Conservation (phyloP, 176 grass and related monocot species). For the Saccharum officinarum region DNA sequence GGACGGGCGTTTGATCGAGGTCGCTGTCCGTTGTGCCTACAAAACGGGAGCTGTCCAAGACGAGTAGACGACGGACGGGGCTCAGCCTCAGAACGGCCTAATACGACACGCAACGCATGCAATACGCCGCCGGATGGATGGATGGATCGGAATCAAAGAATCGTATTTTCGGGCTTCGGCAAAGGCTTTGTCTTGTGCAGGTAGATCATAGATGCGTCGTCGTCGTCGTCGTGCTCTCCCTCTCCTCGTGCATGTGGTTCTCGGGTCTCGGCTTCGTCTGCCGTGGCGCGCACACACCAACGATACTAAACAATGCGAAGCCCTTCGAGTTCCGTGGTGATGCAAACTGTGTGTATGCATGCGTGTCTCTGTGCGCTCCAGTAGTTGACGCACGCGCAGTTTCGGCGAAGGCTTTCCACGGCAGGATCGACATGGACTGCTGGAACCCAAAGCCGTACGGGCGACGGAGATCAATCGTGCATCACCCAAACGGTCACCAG, state of each 20-base stretch:
- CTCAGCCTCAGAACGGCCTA: not conserved
- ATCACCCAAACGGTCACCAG: too few relatives aligned
- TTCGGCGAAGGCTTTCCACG: not conserved
- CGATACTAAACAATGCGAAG: not conserved
- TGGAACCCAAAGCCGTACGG: not conserved
- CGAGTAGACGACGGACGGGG: too few relatives aligned
- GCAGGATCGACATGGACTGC: not conserved
- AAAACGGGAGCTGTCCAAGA: not conserved
- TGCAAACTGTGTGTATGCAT: not conserved
- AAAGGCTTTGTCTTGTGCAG: not conserved
- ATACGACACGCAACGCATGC: not conserved
- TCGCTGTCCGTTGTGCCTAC: not conserved
- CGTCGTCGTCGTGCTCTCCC: not conserved
- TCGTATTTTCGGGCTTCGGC: not conserved
- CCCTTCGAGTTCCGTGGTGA: not conserved
- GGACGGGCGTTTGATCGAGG: not conserved
- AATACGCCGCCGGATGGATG: not conserved
- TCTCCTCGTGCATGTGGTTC: not conserved
- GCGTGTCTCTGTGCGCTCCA: not conserved
- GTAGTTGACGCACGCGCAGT: not conserved
- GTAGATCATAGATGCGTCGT: not conserved
- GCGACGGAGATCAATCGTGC: not conserved
- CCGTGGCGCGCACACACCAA: not conserved
- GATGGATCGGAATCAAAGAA: not conserved
- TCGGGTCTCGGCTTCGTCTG: not conserved